Percentiles rank a stretch among this genome's conserved stretches.
Evolutionary conservation across 768 basidiomycete genomes (phyloP).

Genomic region (Rhodosporidiobolus sp.): DNA sequence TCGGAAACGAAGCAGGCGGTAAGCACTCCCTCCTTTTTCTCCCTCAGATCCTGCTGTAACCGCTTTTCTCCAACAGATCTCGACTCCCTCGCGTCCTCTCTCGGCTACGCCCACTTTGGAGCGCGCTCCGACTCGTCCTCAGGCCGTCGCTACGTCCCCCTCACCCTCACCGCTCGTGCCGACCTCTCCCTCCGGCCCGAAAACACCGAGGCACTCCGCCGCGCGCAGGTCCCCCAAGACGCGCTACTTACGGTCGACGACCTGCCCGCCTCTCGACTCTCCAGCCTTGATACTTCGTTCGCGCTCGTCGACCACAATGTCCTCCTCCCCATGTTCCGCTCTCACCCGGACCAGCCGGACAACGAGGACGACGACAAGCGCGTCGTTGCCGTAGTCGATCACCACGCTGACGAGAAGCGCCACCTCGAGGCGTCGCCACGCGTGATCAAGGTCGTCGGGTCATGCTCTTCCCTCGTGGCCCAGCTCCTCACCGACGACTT

Average conservation of each 20-base stretch:
- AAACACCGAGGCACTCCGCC: conserved; percentile 70
- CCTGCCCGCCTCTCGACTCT: conserved; percentile 52
- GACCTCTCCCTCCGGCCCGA: conserved; percentile 81
- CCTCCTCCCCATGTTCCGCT: conserved; percentile 55
- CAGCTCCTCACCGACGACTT: conserved; percentile 58
- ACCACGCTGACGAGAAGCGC: conserved; percentile 79
- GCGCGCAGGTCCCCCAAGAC: conserved; percentile 57
- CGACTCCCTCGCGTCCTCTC: conserved; percentile 79
- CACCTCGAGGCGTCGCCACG: conserved; percentile 64
- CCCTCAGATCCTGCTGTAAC: not conserved
- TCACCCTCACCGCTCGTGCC: conserved; percentile 64
- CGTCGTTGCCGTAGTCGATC: conserved; percentile 82
- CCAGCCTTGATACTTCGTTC: conserved; percentile 61
- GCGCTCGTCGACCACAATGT: conserved; percentile 90
- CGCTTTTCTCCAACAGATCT: conserved; percentile 61
- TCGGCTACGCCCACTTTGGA: conserved; percentile 76
- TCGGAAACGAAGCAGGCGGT: conserved; percentile 97
- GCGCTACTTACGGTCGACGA: conserved; percentile 70
- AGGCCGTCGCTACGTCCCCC: conserved; percentile 57
- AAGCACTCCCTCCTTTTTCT: conserved; percentile 21
- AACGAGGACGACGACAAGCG: conserved; percentile 49
- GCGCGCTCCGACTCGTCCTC: conserved; percentile 48
- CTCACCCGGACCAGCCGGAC: conserved; percentile 11
- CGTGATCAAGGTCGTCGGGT: conserved; percentile 65
- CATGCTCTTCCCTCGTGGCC: conserved; percentile 70